phyloP scores from a whole-genome alignment of 148 eudicot species.

The Rhododendron simsii region DNA sequence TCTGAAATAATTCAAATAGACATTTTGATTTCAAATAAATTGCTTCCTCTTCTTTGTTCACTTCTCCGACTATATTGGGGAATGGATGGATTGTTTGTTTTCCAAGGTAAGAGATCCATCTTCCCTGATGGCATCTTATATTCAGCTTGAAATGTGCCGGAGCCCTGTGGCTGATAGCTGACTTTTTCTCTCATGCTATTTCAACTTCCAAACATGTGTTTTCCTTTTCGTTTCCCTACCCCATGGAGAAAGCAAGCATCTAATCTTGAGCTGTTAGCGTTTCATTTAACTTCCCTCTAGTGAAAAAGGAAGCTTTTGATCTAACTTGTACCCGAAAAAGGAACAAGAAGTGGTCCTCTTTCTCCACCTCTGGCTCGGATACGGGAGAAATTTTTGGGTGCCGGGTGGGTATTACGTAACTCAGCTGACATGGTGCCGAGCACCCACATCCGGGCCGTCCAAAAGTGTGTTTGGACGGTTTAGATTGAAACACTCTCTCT shows the following conservation, averaged over 20 bases:
- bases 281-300: background rate
- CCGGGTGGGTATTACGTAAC: too few species aligned
- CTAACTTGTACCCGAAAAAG: background rate
- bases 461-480: too few species aligned
- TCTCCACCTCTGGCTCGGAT: constrained; percentile 24
- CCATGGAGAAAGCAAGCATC: background rate
- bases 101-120: background rate
- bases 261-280: background rate
- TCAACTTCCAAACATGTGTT: background rate
- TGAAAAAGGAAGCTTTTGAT: background rate
- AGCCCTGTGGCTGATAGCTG: background rate
- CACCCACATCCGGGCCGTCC: too few species aligned
- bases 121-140: background rate
- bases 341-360: background rate
- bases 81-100: background rate
- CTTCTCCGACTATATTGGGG: background rate
- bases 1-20: background rate
- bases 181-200: background rate
- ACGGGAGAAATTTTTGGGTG: background rate
- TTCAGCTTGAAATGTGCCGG: background rate
- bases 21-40: background rate
- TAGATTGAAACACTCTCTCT: too few species aligned
- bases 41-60: background rate
- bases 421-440: too few species aligned
- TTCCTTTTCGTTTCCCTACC: background rate